Conservation (phyloP, 192 early-diverging fungal species). For the Coemansia sp. region DNA sequence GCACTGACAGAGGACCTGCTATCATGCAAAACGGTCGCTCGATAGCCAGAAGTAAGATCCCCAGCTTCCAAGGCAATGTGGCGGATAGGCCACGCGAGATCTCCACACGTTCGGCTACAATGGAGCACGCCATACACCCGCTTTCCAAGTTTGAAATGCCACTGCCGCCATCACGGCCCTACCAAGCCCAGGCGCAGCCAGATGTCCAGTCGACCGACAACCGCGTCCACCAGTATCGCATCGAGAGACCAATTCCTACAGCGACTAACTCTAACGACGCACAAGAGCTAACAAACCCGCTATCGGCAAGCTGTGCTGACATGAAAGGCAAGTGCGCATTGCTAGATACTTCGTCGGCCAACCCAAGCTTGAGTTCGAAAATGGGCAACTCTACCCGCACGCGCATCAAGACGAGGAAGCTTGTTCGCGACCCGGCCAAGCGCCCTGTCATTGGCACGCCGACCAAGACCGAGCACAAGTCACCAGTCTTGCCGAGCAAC, state of each 20-base stretch:
- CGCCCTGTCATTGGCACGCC: background rate
- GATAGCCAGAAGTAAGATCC: background rate
- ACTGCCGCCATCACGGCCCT: background rate
- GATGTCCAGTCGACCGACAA: background rate
- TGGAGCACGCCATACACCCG: background rate
- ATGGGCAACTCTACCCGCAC: background rate
- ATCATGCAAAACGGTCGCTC: background rate
- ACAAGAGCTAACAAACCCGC: background rate
- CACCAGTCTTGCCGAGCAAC: slow-evolving; percentile 2
- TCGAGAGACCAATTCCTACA: background rate
- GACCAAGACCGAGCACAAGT: background rate
- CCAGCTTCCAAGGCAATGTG: background rate
- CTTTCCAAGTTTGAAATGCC: background rate
- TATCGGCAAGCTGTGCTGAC: background rate
- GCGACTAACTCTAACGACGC: background rate
- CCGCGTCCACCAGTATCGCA: background rate
- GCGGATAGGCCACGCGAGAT: background rate
- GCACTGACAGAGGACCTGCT: too few species aligned
- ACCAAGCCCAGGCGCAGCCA: background rate
- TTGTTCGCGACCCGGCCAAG: slow-evolving; percentile 24
- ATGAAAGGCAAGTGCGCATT: slow-evolving; percentile 12
- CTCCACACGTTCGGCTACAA: background rate
- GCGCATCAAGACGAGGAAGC: slow-evolving; percentile 40
- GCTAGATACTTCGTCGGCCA: slow-evolving; percentile 49
- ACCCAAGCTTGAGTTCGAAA: slow-evolving; percentile 24